A percentile compares a stretch with the other conserved stretches of the same genome.
phyloP scores from a whole-genome alignment of 306 rosid genomes.

The Quercus bicolor region DNA sequence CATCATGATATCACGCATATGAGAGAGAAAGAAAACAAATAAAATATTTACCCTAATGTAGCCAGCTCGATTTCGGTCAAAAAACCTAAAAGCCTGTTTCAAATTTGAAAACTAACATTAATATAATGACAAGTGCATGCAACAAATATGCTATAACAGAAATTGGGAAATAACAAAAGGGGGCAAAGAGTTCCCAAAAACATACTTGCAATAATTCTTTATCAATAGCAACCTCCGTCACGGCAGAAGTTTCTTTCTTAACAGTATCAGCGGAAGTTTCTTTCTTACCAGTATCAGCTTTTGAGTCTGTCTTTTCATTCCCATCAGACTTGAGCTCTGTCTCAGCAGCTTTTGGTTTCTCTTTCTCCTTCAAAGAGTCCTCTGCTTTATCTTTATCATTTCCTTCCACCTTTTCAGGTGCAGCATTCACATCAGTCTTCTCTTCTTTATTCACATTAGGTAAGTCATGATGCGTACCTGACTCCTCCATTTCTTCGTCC shows the following conservation, averaged over 20 bases:
- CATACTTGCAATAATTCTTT: slow-evolving; percentile 79
- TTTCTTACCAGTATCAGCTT: slow-evolving; percentile 45
- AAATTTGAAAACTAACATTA: slow-evolving; percentile 19
- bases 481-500: slow-evolving; percentile 66
- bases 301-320: slow-evolving; percentile 44
- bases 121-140: not conserved
- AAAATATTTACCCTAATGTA: slow-evolving; percentile 64
- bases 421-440: slow-evolving; percentile 24
- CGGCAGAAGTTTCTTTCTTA: slow-evolving; percentile 46
- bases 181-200: slow-evolving; percentile 2
- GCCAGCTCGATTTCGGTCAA: slow-evolving; percentile 80
- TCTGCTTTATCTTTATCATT: slow-evolving; percentile 38
- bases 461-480: slow-evolving; percentile 41
- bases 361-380: slow-evolving; percentile 38
- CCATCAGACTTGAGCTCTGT: slow-evolving; percentile 35
- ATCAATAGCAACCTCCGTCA: slow-evolving; percentile 56
- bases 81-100: slow-evolving; percentile 88
- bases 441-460: slow-evolving; percentile 39
- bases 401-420: slow-evolving; percentile 37
- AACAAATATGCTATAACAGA: not conserved
- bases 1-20: not conserved
- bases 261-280: slow-evolving; percentile 38
- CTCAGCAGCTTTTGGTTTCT: slow-evolving; percentile 38
- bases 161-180: not conserved
- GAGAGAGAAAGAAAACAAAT: not conserved